Percentiles rank a stretch among this genome's conserved stretches.
phyloP scores from a whole-genome alignment of 2,329 filamentous ascomycete genomes.

The Tolypocladium amazonense region DNA sequence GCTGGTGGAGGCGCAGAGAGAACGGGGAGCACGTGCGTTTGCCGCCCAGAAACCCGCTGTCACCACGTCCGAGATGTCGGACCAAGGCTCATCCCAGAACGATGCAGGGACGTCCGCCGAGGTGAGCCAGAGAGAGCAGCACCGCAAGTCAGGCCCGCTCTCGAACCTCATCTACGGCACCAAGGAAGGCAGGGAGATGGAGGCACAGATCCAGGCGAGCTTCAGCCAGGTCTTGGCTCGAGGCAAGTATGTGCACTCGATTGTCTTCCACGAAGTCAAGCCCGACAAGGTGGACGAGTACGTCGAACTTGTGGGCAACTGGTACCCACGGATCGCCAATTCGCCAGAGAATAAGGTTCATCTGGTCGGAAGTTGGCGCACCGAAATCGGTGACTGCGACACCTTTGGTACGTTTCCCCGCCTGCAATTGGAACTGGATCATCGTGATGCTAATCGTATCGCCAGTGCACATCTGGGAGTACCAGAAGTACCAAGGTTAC shows the following conservation, averaged over 20 bases:
- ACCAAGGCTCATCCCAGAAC: slow-evolving; percentile 24
- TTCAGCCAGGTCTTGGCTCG: slow-evolving; percentile 92
- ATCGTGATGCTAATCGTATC: slow-evolving; percentile 4
- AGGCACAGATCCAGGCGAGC: slow-evolving; percentile 89
- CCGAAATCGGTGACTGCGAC: slow-evolving; percentile 93
- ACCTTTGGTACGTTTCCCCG: slow-evolving; percentile 68
- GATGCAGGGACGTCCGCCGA: slow-evolving; percentile 38
- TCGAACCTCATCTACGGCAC: slow-evolving; percentile 94
- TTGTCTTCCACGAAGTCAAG: slow-evolving; percentile 92
- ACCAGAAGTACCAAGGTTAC: slow-evolving; percentile 93
- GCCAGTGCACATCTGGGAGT: slow-evolving; percentile 97
- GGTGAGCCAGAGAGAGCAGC: slow-evolving; percentile 40
- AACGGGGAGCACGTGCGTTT: slow-evolving; percentile 74
- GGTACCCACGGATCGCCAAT: slow-evolving; percentile 85
- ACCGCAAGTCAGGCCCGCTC: slow-evolving; percentile 62
- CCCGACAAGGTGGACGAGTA: slow-evolving; percentile 95
- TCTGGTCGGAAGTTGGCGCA: slow-evolving; percentile 94
- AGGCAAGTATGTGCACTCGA: slow-evolving; percentile 97
- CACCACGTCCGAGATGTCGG: slow-evolving; percentile 30
- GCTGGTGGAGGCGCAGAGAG: slow-evolving; percentile 65
- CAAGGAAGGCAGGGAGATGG: slow-evolving; percentile 85
- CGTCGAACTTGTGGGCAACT: slow-evolving; percentile 74
- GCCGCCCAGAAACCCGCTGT: slow-evolving; percentile 29
- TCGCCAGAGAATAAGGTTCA: slow-evolving; percentile 87
- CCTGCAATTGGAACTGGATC: too few relatives aligned